Percentiles rank a stretch among this genome's conserved stretches.
Evolutionary conservation across 345 rosid species (phyloP).

Genomic region (Kandelia obovata): DNA sequence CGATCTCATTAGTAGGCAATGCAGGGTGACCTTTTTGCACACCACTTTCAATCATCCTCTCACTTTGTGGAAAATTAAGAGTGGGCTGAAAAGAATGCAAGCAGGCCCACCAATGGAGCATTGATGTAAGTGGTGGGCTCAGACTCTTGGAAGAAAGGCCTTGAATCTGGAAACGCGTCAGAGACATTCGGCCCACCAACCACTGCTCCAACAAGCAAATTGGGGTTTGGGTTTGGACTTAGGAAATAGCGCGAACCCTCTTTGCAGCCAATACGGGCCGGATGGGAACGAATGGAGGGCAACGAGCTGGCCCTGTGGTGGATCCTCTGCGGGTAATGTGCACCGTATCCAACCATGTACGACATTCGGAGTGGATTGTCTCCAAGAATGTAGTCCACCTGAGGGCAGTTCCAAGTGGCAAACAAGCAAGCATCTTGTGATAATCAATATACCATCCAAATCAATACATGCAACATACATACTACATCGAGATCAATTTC

Average conservation of each 20-base stretch:
- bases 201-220: constrained; percentile 30
- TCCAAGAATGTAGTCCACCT: constrained; percentile 39
- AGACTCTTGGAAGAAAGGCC: constrained; percentile 30
- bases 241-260: constrained; percentile 26
- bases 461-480: no score
- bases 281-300: constrained; percentile 30
- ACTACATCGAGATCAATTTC: no score
- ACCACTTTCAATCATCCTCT: constrained; percentile 32
- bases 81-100: constrained; percentile 48
- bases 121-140: constrained; percentile 38
- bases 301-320: constrained; percentile 35
- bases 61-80: constrained; percentile 20
- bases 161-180: constrained; percentile 33
- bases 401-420: neutral
- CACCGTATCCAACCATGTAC: constrained; percentile 36
- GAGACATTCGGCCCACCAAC: constrained; percentile 35
- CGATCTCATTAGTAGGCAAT: constrained; percentile 13
- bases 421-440: no score
- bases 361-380: constrained; percentile 36
- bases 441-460: no score
- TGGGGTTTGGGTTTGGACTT: constrained; percentile 31
- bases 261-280: constrained; percentile 27
- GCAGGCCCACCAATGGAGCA: constrained; percentile 31
- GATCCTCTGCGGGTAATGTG: constrained; percentile 27
- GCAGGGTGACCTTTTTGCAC: constrained; percentile 61